phyloP scores from a whole-genome alignment of 164 flowering plant genomes.

The Magnolia kwangsiensis region DNA sequence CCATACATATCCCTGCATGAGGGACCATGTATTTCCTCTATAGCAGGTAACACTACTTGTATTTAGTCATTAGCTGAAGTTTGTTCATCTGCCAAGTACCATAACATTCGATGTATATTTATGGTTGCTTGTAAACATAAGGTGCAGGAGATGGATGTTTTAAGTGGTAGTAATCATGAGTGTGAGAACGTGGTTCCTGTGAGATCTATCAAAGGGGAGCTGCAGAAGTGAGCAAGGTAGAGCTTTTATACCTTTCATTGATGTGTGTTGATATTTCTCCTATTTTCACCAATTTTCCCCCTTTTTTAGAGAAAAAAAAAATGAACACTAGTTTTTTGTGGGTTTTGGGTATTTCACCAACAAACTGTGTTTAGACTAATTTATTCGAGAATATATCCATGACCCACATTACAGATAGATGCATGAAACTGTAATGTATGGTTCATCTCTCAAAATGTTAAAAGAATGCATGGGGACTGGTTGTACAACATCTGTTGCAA shows the following conservation, averaged over 20 bases:
- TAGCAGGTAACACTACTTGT: neutral
- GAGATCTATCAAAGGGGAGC: slow-evolving; percentile 42
- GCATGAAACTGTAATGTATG: neutral
- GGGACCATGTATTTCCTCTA: neutral
- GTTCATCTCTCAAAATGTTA: neutral
- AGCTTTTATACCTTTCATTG: neutral
- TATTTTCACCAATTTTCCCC: neutral
- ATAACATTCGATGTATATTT: neutral
- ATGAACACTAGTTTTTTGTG: neutral
- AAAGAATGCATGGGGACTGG: neutral
- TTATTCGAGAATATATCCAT: neutral
- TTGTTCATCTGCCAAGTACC: neutral
- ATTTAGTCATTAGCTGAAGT: neutral
- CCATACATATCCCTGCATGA: neutral
- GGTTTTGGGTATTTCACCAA: slow-evolving; percentile 1
- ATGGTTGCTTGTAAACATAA: neutral
- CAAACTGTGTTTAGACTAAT: neutral
- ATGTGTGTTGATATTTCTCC: slow-evolving; percentile 1
- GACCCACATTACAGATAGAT: neutral
- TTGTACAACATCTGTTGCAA: neutral
- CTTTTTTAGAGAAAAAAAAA: neutral
- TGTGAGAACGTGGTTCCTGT: slow-evolving; percentile 42
- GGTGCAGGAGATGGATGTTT: slow-evolving; percentile 5
- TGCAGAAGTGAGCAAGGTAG: slow-evolving; percentile 2
- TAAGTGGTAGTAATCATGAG: slow-evolving; percentile 31